Evolutionary conservation across 257 asterid genomes (phyloP).

Genomic region (Primulina tabacum): DNA sequence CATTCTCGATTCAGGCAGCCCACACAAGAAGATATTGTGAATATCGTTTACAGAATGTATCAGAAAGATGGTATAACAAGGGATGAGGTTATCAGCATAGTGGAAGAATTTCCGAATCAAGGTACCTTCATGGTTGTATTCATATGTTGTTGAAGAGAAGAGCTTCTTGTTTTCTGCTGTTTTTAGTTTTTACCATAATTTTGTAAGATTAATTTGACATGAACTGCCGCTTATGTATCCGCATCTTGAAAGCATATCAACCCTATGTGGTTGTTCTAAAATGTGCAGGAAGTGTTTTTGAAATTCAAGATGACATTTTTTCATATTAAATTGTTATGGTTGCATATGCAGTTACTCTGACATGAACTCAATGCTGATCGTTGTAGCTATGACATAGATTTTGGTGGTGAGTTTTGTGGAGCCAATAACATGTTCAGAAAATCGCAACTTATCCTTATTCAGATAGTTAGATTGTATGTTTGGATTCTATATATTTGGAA

Average conservation of each 20-base stretch:
- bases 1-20: constrained; percentile 72
- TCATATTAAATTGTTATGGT: neutral
- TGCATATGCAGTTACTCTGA: too few relatives aligned
- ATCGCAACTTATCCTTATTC: neutral
- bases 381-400: too few relatives aligned
- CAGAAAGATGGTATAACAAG: constrained; percentile 78
- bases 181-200: neutral
- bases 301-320: neutral
- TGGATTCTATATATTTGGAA: neutral
- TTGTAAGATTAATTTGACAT: constrained; percentile 5
- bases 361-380: neutral
- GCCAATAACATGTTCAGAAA: neutral
- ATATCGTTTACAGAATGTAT: constrained; percentile 78
- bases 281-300: neutral
- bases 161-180: neutral
- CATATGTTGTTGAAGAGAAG: neutral
- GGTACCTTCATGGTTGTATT: constrained; percentile 38
- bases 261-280: neutral
- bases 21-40: constrained; percentile 80
- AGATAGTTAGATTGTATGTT: neutral
- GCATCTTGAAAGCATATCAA: neutral
- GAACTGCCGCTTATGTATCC: neutral
- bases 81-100: constrained; percentile 59
- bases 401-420: neutral
- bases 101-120: constrained; percentile 80